phyloP scores from a whole-genome alignment of 352 stramenopile genomes.

The Pilasporangium apinafurcum region DNA sequence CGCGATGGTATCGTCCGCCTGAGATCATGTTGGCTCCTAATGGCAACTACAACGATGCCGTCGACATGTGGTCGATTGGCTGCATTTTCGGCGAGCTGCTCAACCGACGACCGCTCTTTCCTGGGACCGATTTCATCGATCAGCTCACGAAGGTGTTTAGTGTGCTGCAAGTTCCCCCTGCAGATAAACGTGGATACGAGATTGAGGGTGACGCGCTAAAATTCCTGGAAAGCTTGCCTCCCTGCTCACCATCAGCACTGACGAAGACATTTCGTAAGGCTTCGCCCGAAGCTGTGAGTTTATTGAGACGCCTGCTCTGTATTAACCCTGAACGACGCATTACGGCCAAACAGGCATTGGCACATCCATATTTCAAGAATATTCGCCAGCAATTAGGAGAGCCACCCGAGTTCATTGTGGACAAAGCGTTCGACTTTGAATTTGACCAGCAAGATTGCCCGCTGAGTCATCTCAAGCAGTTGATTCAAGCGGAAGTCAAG shows the following conservation, averaged over 20 bases:
- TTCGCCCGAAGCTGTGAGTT: slow-evolving; percentile 57
- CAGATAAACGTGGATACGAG: slow-evolving; percentile 68
- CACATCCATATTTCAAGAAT: slow-evolving; percentile 88
- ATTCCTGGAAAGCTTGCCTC: slow-evolving; percentile 66
- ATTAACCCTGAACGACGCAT: slow-evolving; percentile 90
- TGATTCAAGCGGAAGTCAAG: slow-evolving; percentile 78
- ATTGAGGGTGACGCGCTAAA: slow-evolving; percentile 72
- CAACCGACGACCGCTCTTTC: slow-evolving; percentile 69
- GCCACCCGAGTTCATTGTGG: slow-evolving; percentile 55
- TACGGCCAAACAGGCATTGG: slow-evolving; percentile 83
- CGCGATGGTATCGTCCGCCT: slow-evolving; percentile 75
- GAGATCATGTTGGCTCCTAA: slow-evolving; percentile 85
- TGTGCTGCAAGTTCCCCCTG: slow-evolving; percentile 56
- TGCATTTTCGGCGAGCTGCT: slow-evolving; percentile 94
- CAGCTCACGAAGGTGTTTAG: slow-evolving; percentile 73
- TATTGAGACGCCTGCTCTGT: slow-evolving; percentile 65
- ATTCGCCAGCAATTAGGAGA: slow-evolving; percentile 68
- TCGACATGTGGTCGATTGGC: slow-evolving; percentile 86
- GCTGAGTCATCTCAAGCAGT: slow-evolving; percentile 43
- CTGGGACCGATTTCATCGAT: slow-evolving; percentile 74
- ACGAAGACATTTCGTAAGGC: slow-evolving; percentile 62
- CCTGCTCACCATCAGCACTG: slow-evolving; percentile 65
- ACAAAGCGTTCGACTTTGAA: slow-evolving; percentile 74
- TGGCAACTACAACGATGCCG: slow-evolving; percentile 64
- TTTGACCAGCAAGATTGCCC: slow-evolving; percentile 74